Evolutionary conservation across 176 grass and related monocot species (phyloP), one percentile per base, ranked within the genome.

Genomic region (Avena eriantha): DNA sequence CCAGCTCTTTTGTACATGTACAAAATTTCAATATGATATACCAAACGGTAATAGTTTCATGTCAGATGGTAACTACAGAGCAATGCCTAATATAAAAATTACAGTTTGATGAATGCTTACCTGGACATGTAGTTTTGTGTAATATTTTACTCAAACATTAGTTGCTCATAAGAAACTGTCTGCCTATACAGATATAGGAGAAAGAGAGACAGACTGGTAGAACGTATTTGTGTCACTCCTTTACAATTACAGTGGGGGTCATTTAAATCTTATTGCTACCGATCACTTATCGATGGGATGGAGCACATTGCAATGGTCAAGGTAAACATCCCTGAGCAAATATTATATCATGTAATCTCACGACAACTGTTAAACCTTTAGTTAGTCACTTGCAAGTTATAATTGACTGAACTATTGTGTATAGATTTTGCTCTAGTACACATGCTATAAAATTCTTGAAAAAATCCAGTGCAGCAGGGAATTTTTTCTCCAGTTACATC

Each of bases 221-320:
- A 99, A 86, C 84, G 84, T 54, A 34, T 91, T 87, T 98, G 93
- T 82, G 76, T 98, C 61, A 95, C 96, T 82, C 89, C 87, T 58
- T 91, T 98, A 55, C 92, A 93, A 19, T 84, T 95, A 54, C 92
- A 87, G 53, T 98, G 96, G 96, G 93, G 92, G 16, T 89, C 83
- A 19, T 89, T 98, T 82, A 81, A 85, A 77, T 74, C 94, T 1
- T 93, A 90, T 65, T 99, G 94, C 76, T 99, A 96, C 50, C 87
- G 83, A 29, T 99, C 97, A 86, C 79, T 96, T 84, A 93, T 96
- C 46, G 97, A 96, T 93, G 94, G 94, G 53, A 96, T 96, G 90
- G 97, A 99, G 75, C 97, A 99, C 92, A 99, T 99, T 91, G 97
- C 92, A 47, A 99, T 99, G 97, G 90, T 96, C 76, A 99, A 96